phyloP scores from a whole-genome alignment of 768 basidiomycete species.

The Pholiota conissans region DNA sequence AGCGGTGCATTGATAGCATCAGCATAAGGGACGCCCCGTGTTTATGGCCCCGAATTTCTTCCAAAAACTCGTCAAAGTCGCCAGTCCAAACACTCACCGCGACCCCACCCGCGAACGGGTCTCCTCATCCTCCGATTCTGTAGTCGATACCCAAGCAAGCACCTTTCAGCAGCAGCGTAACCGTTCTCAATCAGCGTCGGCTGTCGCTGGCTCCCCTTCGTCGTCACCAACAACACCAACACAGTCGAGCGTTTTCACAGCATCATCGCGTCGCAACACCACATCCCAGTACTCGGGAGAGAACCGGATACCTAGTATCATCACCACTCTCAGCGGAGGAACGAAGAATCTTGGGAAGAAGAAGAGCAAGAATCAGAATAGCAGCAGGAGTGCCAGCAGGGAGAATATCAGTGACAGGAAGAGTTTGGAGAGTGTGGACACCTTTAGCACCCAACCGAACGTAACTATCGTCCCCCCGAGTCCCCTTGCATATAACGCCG shows the following conservation, averaged over 20 bases:
- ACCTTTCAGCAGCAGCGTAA: conserved; percentile 9
- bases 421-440: conserved; percentile 29
- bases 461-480: conserved; percentile 48
- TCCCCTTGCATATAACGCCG: conserved; percentile 29
- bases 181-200: conserved; percentile 16
- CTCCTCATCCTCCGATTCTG: conserved; percentile 18
- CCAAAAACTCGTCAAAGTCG: conserved; percentile 24
- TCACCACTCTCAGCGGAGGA: conserved; percentile 8
- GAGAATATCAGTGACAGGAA: conserved; percentile 10
- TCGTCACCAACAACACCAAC: conserved; percentile 21
- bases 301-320: conserved; percentile 6
- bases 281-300: conserved; percentile 1
- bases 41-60: conserved; percentile 27
- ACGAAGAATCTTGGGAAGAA: conserved; percentile 9
- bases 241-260: conserved; percentile 8
- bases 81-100: conserved; percentile 8
- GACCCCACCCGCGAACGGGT: conserved; percentile 17
- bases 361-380: conserved; percentile 8
- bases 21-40: conserved; percentile 4
- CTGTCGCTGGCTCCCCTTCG: not conserved
- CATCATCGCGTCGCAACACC: conserved; percentile 9
- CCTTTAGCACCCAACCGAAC: conserved; percentile 36
- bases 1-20: conserved; percentile 3
- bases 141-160: conserved; percentile 12
- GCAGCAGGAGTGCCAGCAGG: conserved; percentile 10